Percentiles rank a stretch among this genome's conserved stretches.
phyloP scores from a whole-genome alignment of 2,329 filamentous ascomycete genomes.

The Pyrenochaeta sp. region DNA sequence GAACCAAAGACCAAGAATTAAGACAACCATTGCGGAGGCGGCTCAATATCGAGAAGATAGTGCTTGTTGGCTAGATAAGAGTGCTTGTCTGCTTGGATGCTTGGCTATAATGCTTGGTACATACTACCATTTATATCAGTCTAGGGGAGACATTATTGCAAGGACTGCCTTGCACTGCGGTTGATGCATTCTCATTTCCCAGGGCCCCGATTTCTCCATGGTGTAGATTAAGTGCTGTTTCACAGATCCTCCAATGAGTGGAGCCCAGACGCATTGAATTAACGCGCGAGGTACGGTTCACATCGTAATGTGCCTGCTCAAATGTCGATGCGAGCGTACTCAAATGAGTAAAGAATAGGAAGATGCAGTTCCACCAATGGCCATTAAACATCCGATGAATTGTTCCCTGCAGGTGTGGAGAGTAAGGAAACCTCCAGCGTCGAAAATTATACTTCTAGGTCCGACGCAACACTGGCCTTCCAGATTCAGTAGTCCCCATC shows the following conservation, averaged over 20 bases:
- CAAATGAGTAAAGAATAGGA: not conserved
- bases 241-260: slow-evolving; percentile 17
- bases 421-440: not conserved
- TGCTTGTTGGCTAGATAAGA: slow-evolving; percentile 12
- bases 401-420: not conserved
- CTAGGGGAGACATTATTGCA: not conserved
- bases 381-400: too few species aligned
- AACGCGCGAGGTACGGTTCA: not conserved
- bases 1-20: slow-evolving; percentile 21
- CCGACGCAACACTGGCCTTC: not conserved
- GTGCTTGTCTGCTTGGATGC: slow-evolving; percentile 14
- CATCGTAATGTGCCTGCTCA: not conserved
- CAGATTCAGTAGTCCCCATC: too few species aligned
- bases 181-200: slow-evolving; percentile 6
- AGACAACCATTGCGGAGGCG: slow-evolving; percentile 21
- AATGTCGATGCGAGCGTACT: not conserved
- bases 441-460: not conserved
- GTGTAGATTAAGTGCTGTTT: slow-evolving; percentile 19
- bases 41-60: slow-evolving; percentile 5
- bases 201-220: slow-evolving; percentile 6
- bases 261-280: not conserved
- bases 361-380: not conserved
- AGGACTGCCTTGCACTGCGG: not conserved
- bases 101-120: slow-evolving; percentile 24
- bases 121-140: slow-evolving; percentile 13